Evolutionary conservation across 106 monocot genomes (phyloP), one percentile per base, ranked within the genome.

Genomic region (Allium cepa): DNA sequence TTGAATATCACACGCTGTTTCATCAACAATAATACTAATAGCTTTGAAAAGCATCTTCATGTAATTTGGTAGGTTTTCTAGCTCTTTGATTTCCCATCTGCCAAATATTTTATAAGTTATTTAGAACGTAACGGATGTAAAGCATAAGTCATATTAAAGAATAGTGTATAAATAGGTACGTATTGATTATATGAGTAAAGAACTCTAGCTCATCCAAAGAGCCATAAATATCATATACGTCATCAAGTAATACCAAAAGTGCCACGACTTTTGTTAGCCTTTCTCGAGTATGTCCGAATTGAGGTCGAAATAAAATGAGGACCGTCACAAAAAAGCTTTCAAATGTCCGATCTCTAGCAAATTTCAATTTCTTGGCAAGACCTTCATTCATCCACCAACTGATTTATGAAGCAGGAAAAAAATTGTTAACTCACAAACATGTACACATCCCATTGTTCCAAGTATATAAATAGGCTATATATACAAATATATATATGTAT

Each of bases 181-280:
- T 77, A 4, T 72, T 46, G 26, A 80, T 50, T 26, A 74, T 74
- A 57, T 53, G 49, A 52, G 80, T 85, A 15, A 85, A 85, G 56
- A 75, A 61, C 67, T 66, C 64, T 36, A 80, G 77, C 61, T 85
- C 84, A 57, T 81, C 84, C 10, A 80, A 27, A 6, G 80, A 77
- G 27, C 77, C 84, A 71, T 85, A 78, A 9, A 78, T 46, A 72
- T 80, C 80, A 62, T 80, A 80, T 45, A 75, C 36, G 62, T 85
- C 84, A 75, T 85, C 84, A 14, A 80, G 49, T 7, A 36, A 52
- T 12, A 36, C 64, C 69, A 85, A 50, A 3, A 85, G 26, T 56
- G 27, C 36, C n/a, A 11, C 69, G 18, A 62, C 64, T 67, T 81
- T 77, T 8, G 84, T 46, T 11, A 85, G 47, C 46, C 60, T 52